These are phyloP conservation scores for Saturnispora silvae DNA, from an alignment of 805 yeast species.

Conservation along the genomic window DNA sequence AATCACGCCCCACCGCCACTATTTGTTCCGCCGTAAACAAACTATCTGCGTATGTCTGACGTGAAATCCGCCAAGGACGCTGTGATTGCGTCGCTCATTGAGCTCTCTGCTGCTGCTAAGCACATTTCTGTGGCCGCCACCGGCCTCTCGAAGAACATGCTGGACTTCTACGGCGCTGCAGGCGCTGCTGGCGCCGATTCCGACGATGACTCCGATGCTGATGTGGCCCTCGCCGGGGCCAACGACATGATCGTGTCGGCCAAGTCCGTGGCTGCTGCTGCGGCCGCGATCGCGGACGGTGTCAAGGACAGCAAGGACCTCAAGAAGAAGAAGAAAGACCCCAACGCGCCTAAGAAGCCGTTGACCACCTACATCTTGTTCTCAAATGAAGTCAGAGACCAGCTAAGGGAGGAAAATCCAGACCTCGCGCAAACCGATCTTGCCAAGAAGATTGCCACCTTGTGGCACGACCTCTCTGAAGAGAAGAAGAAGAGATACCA, in stretches of 20 bases:
- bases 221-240: conserved; percentile 1
- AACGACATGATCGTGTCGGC: neutral
- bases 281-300: conserved; percentile 12
- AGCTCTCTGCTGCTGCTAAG: conserved; percentile 76
- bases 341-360: conserved; percentile 94
- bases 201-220: conserved; percentile 1
- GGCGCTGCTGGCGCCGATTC: conserved; percentile 17
- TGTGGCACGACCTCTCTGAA: conserved; percentile 68
- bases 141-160: conserved; percentile 72
- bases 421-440: conserved; percentile 66
- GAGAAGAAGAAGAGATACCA: conserved; percentile 67
- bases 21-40: neutral
- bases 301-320: conserved; percentile 12
- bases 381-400: conserved; percentile 62
- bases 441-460: conserved; percentile 65
- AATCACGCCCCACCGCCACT: too few species aligned
- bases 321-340: conserved; percentile 61
- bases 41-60: conserved; percentile 11
- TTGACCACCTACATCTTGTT: conserved; percentile 77
- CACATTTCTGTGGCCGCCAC: conserved; percentile 83
- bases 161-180: conserved; percentile 58
- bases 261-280: neutral
- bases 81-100: conserved; percentile 69
- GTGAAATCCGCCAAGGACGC: conserved; percentile 24
- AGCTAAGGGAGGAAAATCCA: conserved; percentile 61